phyloP scores from a whole-genome alignment of 2,329 filamentous ascomycete genomes.

The Plenodomus biglobosus region DNA sequence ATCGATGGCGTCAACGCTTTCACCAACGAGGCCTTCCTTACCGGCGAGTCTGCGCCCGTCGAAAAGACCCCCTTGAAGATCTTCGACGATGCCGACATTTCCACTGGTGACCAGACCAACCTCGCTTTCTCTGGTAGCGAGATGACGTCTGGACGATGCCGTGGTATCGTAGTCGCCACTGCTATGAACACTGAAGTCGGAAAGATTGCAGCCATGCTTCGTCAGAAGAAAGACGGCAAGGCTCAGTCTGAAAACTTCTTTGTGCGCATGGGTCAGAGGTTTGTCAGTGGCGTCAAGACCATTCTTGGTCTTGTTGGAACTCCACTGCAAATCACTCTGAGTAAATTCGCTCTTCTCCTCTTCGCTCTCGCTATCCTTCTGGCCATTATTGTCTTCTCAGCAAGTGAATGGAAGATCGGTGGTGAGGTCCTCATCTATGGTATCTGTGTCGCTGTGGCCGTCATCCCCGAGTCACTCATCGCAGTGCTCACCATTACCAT shows the following conservation, averaged over 20 bases:
- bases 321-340: conserved; percentile 80
- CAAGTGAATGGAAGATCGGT: conserved; percentile 53
- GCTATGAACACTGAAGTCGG: conserved; percentile 76
- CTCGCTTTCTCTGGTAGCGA: conserved; percentile 71
- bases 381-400: conserved; percentile 68
- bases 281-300: conserved; percentile 46
- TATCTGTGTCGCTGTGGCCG: conserved; percentile 51
- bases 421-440: conserved; percentile 53
- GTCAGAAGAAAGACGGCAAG: conserved; percentile 58
- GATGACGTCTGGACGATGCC: conserved; percentile 70
- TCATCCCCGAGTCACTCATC: conserved; percentile 58
- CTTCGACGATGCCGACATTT: conserved; percentile 55
- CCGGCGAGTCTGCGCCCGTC: conserved; percentile 71
- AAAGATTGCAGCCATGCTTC: conserved; percentile 70
- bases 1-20: conserved; percentile 71
- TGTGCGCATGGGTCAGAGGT: conserved; percentile 27
- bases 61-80: conserved; percentile 62
- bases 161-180: conserved; percentile 68
- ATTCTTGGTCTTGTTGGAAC: conserved; percentile 74
- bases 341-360: conserved; percentile 79
- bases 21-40: conserved; percentile 74
- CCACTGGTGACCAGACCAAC: conserved; percentile 67
- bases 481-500: conserved; percentile 70
- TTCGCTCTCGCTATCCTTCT: conserved; percentile 74
- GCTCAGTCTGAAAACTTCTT: conserved; percentile 52